Base-by-base conservation (phyloP, 116 monocot species). In the Dioscorea cayenensis region DNA sequence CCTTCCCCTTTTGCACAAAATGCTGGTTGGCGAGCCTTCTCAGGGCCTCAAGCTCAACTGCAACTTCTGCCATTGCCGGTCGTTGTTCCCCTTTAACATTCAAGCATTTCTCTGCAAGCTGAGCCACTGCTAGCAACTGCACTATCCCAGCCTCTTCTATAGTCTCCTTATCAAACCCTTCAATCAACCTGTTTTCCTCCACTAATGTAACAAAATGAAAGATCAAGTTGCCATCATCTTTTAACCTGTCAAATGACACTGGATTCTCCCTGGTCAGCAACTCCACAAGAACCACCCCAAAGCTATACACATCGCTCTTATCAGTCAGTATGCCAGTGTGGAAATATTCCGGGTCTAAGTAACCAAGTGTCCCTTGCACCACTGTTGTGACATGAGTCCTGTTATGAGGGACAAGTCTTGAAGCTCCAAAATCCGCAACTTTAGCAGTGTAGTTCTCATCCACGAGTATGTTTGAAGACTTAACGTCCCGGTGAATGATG, bases 271-370 rank as follows among this genome's bases (percentile, higher is more conserved):
- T 22, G 12, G 68, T 79, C 20, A 80, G 36, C 0, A 79, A 29
- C 58, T 80, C 80, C 3, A 75, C 58, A n/a, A 80, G 70, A 17
- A 80, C 69, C 4, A 80, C 80, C 0, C 80, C 80, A n/a, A 75
- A 80, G 22, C 70, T 70, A 13, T 80, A 80, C 14, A 80, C 80
- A 62, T 80, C 80, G 14, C 70, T 70, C 75, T 75, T 79, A 0
- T 66, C 67, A 0, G 66, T 75, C 27, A 75, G 23, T 25, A 36
- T 60, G 6, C 67, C 17, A 0, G 74, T 80, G 25, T 74, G 70
- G 28, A 80, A 64, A 36, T 75, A 80, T n/a, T 80, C 79, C 0
- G 79, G 80, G 27, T 80, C 80, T 0, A 80, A 55, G 19, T 80
- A 80, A 7, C 80, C 80, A 7, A 75, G 65, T 6, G 70, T 80